Conservation (phyloP, 495 filamentous ascomycete species). For the Elasticomyces elasticus region DNA sequence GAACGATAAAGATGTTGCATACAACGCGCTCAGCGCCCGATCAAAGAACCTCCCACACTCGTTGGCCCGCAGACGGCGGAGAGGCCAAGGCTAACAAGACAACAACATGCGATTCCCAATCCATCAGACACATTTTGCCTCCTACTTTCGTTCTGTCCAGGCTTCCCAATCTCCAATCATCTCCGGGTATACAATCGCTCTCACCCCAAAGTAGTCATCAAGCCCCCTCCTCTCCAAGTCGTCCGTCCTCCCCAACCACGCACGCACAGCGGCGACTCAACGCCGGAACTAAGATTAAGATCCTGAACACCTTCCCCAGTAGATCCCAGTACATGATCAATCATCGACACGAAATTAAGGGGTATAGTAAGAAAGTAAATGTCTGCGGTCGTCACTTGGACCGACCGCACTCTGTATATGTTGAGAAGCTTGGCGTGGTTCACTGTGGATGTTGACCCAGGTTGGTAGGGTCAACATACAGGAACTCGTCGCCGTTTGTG, state of each 20-base stretch:
- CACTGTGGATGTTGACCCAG: constrained; percentile 2
- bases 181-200: background rate
- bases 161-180: background rate
- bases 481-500: constrained; percentile 31
- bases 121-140: too few relatives aligned
- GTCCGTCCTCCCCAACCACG: background rate
- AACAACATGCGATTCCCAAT: background rate
- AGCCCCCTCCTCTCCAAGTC: background rate
- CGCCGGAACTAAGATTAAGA: constrained; percentile 13
- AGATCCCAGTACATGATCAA: constrained; percentile 1
- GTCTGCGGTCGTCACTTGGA: background rate
- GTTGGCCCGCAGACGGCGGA: background rate
- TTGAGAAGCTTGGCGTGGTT: background rate
- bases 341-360: constrained; percentile 8
- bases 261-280: constrained; percentile 12
- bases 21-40: background rate
- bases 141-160: too few relatives aligned
- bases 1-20: background rate
- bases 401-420: background rate
- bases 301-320: background rate
- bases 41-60: background rate
- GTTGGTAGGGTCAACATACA: constrained; percentile 37
- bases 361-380: background rate
- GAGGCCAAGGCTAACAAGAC: background rate
- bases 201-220: background rate